These are phyloP conservation scores for Salvia miltiorrhiza DNA, from an alignment of 257 asterid genomes.

Conservation along the genomic window DNA sequence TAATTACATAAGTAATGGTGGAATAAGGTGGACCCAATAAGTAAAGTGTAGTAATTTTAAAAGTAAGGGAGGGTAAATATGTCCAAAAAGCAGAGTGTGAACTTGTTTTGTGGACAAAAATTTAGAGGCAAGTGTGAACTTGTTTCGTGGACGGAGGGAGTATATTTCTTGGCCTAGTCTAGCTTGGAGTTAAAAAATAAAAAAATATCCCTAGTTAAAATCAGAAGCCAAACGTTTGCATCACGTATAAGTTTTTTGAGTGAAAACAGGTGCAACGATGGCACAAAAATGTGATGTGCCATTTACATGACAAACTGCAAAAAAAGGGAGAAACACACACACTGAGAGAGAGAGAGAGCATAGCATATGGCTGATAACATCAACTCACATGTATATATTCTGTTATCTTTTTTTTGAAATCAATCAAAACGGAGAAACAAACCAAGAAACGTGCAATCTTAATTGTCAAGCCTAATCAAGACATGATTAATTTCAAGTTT, in stretches of 20 bases:
- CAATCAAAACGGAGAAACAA: constrained; percentile 19
- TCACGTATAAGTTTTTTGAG: not conserved
- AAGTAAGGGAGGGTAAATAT: too few relatives aligned
- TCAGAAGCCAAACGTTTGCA: not conserved
- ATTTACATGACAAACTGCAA: constrained; percentile 1
- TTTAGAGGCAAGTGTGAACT: too few relatives aligned
- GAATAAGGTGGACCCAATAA: too few relatives aligned
- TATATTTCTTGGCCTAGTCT: not conserved
- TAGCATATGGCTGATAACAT: constrained; percentile 16
- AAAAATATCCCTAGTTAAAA: not conserved
- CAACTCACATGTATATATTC: constrained; percentile 21
- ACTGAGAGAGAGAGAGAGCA: too few relatives aligned
- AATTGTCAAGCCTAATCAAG: constrained; percentile 25
- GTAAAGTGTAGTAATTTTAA: too few relatives aligned
- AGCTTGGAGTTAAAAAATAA: not conserved
- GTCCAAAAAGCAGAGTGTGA: too few relatives aligned
- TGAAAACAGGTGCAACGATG: constrained; percentile 11
- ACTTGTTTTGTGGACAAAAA: too few relatives aligned
- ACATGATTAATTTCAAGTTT: not conserved
- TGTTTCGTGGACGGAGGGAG: too few relatives aligned
- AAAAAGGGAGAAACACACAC: not conserved
- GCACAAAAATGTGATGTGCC: constrained; percentile 18
- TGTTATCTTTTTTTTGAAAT: constrained; percentile 16
- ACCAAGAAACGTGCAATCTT: constrained; percentile 24
- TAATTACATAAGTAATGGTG: too few relatives aligned